A percentile compares a stretch with the other conserved stretches of the same genome.
phyloP scores from a whole-genome alignment of 768 basidiomycete species.

The Trametes villosa region DNA sequence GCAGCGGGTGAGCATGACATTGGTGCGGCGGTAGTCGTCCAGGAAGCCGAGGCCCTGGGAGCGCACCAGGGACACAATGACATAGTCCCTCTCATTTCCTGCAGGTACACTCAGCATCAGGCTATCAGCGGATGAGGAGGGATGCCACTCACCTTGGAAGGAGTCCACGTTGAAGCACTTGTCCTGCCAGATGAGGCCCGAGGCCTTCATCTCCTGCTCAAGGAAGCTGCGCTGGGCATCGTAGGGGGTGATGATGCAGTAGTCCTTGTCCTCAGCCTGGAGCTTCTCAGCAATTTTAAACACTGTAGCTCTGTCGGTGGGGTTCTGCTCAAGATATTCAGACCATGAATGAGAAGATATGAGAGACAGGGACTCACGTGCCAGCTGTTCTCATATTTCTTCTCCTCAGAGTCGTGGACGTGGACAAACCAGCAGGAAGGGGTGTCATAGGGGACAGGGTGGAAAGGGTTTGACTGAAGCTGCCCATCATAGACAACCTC shows the following conservation, averaged over 20 bases:
- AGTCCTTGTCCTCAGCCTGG: constrained; percentile 52
- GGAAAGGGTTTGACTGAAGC: constrained; percentile 57
- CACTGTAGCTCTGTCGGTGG: constrained; percentile 56
- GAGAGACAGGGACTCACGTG: constrained; percentile 34
- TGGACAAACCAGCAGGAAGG: constrained; percentile 72
- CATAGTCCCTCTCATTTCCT: constrained; percentile 86
- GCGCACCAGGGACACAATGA: constrained; percentile 74
- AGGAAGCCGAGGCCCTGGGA: constrained; percentile 71
- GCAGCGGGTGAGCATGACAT: constrained; percentile 89
- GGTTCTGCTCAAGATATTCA: constrained; percentile 54
- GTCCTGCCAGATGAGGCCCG: constrained; percentile 61
- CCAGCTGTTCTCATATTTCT: constrained; percentile 42
- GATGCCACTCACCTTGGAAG: constrained; percentile 65
- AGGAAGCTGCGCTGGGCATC: constrained; percentile 68
- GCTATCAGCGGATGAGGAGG: constrained; percentile 7
- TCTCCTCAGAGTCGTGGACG: constrained; percentile 45
- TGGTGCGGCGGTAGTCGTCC: constrained; percentile 64
- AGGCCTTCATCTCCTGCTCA: constrained; percentile 56
- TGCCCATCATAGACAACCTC: constrained; percentile 62
- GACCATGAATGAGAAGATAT: neutral
- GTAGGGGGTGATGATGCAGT: constrained; percentile 81
- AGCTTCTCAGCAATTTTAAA: constrained; percentile 61
- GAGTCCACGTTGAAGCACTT: constrained; percentile 80
- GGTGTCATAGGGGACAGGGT: constrained; percentile 49
- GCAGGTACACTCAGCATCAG: constrained; percentile 7